phyloP scores from a whole-genome alignment of 345 rosid genomes.

The Rubroshorea leprosula region DNA sequence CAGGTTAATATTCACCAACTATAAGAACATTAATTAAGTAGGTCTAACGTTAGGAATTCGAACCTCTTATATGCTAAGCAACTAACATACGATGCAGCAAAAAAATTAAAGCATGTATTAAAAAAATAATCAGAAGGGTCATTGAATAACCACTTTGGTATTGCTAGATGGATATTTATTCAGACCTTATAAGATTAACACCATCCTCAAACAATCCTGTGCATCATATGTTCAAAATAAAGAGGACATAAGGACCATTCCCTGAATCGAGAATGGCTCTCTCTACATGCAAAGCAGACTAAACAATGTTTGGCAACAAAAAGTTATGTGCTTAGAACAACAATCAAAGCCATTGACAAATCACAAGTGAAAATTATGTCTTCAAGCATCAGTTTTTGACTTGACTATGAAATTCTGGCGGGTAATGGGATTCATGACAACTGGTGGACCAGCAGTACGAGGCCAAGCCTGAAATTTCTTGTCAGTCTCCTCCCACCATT shows the following conservation, averaged over 20 bases:
- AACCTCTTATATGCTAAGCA: too few species aligned
- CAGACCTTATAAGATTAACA: background rate
- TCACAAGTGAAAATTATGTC: background rate
- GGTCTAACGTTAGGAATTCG: too few species aligned
- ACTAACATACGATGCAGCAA: too few species aligned
- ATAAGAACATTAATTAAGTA: too few species aligned
- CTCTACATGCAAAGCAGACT: slow-evolving; percentile 4
- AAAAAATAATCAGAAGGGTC: too few species aligned
- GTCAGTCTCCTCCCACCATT: slow-evolving; percentile 85
- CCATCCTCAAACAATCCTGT: background rate
- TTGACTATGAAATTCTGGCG: slow-evolving; percentile 90
- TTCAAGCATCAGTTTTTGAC: slow-evolving; percentile 31
- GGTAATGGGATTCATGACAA: slow-evolving; percentile 88
- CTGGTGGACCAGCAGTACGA: slow-evolving; percentile 90
- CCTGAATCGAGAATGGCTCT: background rate
- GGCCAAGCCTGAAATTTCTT: slow-evolving; percentile 97
- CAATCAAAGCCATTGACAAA: slow-evolving; percentile 1
- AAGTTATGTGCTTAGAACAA: background rate
- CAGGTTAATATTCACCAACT: too few species aligned
- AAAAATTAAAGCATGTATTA: too few species aligned
- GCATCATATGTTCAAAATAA: background rate
- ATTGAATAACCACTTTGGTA: too few species aligned
- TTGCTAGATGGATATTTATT: slow-evolving; percentile 11
- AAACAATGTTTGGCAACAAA: slow-evolving; percentile 1
- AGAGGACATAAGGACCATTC: background rate